These are phyloP conservation scores for Sarcomyxa edulis DNA, from an alignment of 768 basidiomycete species.

Conservation along the genomic window DNA sequence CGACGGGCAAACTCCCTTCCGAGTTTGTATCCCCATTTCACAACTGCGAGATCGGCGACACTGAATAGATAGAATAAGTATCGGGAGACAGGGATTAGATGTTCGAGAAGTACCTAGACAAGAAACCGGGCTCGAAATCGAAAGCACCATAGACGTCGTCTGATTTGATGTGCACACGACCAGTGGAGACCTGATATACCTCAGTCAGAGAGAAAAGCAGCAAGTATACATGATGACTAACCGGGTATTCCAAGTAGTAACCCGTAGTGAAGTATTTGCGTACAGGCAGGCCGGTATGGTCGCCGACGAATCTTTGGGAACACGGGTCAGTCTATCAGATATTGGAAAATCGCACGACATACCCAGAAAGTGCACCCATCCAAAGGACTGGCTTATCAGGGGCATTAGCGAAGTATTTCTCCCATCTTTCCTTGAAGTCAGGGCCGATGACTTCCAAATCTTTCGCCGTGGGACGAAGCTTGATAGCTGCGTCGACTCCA, in stretches of 20 bases:
- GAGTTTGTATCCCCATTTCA: constrained; percentile 34
- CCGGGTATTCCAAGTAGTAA: constrained; percentile 19
- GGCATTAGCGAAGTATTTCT: constrained; percentile 23
- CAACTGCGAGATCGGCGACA: constrained; percentile 18
- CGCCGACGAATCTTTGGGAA: constrained; percentile 5
- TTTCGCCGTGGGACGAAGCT: constrained; percentile 29
- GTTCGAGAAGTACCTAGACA: constrained; percentile 19
- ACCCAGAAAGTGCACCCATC: constrained; percentile 24
- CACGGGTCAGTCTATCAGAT: neutral
- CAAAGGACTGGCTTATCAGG: constrained; percentile 37
- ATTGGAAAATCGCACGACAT: neutral
- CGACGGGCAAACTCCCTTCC: constrained; percentile 34
- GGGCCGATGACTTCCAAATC: constrained; percentile 33
- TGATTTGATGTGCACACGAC: constrained; percentile 28
- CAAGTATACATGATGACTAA: neutral
- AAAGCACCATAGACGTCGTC: constrained; percentile 21
- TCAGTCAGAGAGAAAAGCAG: constrained; percentile 5
- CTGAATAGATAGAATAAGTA: neutral
- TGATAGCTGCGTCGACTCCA: constrained; percentile 31
- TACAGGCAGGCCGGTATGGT: constrained; percentile 7
- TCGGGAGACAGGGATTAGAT: neutral
- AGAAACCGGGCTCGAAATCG: constrained; percentile 26
- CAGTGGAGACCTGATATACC: constrained; percentile 28
- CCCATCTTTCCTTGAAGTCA: constrained; percentile 28
- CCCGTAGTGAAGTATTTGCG: constrained; percentile 15